Conservation (phyloP, 2,329 filamentous ascomycete genomes). For the Kalmusia sp. region DNA sequence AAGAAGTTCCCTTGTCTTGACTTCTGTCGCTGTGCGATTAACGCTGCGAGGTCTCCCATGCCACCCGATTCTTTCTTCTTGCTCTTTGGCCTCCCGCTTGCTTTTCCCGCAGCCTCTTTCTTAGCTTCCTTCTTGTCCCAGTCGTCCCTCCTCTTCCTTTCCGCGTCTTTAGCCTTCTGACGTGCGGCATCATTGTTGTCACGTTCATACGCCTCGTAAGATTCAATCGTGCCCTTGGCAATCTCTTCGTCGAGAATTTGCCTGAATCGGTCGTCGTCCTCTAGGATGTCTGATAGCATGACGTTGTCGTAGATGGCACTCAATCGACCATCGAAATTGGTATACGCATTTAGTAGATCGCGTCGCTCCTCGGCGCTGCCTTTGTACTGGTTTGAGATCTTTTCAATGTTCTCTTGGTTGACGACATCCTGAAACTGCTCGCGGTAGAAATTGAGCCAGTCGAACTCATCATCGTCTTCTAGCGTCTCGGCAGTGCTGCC, state of each 20-base stretch:
- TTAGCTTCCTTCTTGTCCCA: constrained; percentile 59
- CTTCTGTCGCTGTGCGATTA: constrained; percentile 47
- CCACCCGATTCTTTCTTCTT: constrained; percentile 40
- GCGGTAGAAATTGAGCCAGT: constrained; percentile 90
- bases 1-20: constrained; percentile 44
- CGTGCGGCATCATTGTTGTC: constrained; percentile 61
- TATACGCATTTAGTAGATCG: constrained; percentile 80
- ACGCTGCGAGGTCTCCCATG: constrained; percentile 44
- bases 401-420: constrained; percentile 74
- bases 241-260: constrained; percentile 84
- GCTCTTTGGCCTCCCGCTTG: constrained; percentile 60
- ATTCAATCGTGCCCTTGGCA: constrained; percentile 68
- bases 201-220: constrained; percentile 72
- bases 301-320: constrained; percentile 78
- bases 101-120: constrained; percentile 70
- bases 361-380: constrained; percentile 82
- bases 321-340: constrained; percentile 75
- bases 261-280: constrained; percentile 87
- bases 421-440: constrained; percentile 82
- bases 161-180: constrained; percentile 38
- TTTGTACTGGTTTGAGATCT: constrained; percentile 81
- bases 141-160: constrained; percentile 47
- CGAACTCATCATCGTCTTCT: constrained; percentile 75
- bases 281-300: constrained; percentile 83
- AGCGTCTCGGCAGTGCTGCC: constrained; percentile 87